Conservation (phyloP, 129 eudicot species). For the Logfia minima region DNA sequence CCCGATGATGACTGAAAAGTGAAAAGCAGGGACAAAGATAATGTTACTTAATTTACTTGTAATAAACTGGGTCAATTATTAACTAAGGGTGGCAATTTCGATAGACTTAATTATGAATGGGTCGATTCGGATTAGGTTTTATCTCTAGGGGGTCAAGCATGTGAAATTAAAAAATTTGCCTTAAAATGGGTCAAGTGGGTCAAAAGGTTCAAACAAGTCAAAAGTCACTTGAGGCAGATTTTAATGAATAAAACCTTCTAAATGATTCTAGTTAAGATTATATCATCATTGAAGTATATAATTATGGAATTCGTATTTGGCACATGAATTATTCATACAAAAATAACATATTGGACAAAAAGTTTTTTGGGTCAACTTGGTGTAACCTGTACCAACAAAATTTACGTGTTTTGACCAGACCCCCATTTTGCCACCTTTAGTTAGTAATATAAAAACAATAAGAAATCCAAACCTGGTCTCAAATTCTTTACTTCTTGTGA, state of each 20-base stretch:
- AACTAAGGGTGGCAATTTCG: background rate
- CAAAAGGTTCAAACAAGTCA: background rate
- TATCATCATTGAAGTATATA: no score
- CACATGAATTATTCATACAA: background rate
- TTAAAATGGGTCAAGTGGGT: background rate
- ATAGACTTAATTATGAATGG: background rate
- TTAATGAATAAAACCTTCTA: background rate
- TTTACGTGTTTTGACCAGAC: background rate
- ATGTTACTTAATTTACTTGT: background rate
- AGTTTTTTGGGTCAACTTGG: background rate
- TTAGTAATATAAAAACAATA: background rate
- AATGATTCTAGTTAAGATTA: background rate
- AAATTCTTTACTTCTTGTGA: conserved; percentile 22
- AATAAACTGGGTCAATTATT: background rate
- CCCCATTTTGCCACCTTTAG: background rate
- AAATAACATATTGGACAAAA: background rate
- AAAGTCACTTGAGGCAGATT: background rate
- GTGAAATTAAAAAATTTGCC: background rate
- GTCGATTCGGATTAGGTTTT: background rate
- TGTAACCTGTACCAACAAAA: background rate
- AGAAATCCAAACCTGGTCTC: conserved; percentile 10
- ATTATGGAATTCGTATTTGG: background rate
- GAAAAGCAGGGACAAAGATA: background rate
- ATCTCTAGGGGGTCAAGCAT: background rate
- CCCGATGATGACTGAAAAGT: conserved; percentile 13